Evolutionary conservation across 202 grass and related monocot species (phyloP).

Genomic region (Eragrostis tef): DNA sequence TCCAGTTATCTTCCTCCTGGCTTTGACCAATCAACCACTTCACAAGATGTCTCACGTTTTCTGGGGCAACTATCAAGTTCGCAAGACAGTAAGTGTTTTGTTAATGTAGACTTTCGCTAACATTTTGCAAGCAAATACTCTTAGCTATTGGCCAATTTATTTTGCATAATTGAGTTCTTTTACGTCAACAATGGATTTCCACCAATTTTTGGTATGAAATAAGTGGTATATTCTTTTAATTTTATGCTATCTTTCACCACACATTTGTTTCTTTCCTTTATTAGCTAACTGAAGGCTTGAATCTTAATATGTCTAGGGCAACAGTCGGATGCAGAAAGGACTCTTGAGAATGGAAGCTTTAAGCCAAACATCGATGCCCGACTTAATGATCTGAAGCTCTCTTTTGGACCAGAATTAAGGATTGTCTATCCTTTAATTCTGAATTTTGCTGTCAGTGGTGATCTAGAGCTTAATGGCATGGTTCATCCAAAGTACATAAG

Average conservation of each 20-base stretch:
- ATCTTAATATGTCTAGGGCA: conserved; percentile 56
- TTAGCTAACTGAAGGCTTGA: conserved; percentile 39
- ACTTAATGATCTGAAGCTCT: conserved; percentile 86
- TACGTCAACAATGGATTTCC: not conserved
- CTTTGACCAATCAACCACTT: conserved; percentile 67
- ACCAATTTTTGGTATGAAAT: conserved; percentile 10
- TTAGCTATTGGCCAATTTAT: conserved; percentile 25
- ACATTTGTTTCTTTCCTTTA: conserved; percentile 19
- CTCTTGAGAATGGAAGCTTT: conserved; percentile 65
- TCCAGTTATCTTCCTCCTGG: conserved; percentile 61
- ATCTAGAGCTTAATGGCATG: conserved; percentile 91
- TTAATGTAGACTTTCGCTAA: conserved; percentile 21
- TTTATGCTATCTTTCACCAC: not conserved
- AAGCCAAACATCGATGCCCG: conserved; percentile 75
- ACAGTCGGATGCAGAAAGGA: conserved; percentile 69
- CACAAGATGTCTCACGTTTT: conserved; percentile 65
- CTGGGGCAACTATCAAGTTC: conserved; percentile 66
- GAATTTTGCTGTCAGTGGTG: conserved; percentile 91
- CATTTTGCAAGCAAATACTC: conserved; percentile 22
- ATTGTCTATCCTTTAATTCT: conserved; percentile 97
- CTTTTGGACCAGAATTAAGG: conserved; percentile 89
- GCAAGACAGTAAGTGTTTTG: conserved; percentile 58
- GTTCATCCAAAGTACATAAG: conserved; percentile 89
- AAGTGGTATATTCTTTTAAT: conserved; percentile 16
- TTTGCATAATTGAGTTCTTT: conserved; percentile 18